Percentiles rank a stretch among this genome's conserved stretches.
Conservation (phyloP, 331 rosid species). For the Telfairia occidentalis region DNA sequence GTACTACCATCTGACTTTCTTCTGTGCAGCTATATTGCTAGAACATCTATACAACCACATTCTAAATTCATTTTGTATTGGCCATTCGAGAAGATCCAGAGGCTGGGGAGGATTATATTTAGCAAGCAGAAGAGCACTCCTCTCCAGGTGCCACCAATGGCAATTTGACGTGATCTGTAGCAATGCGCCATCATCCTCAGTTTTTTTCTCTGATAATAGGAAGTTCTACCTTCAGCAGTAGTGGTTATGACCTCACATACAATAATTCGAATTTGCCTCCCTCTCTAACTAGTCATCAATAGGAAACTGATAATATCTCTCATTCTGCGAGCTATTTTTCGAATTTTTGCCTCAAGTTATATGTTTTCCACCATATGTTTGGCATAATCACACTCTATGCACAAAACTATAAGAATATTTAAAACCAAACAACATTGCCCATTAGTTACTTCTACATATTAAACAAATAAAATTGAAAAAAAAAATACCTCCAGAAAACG, state of each 20-base stretch:
- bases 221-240: slow-evolving; percentile 4
- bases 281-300: slow-evolving; percentile 7
- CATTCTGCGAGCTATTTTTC: slow-evolving; percentile 1
- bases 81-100: slow-evolving; percentile 2
- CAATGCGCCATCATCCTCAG: background rate
- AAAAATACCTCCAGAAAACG: slow-evolving; percentile 71
- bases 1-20: slow-evolving; percentile 3
- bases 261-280: background rate
- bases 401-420: slow-evolving; percentile 2
- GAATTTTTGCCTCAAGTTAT: slow-evolving; percentile 1
- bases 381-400: slow-evolving; percentile 4
- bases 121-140: slow-evolving; percentile 2
- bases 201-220: background rate
- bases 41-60: background rate
- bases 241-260: slow-evolving; percentile 6
- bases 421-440: slow-evolving; percentile 8
- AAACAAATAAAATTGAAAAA: slow-evolving; percentile 14
- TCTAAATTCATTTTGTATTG: slow-evolving; percentile 7
- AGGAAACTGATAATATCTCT: slow-evolving; percentile 1
- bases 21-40: slow-evolving; percentile 2
- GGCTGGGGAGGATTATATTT: slow-evolving; percentile 11
- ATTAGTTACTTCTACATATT: background rate
- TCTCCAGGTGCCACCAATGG: background rate
- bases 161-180: background rate
- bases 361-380: slow-evolving; percentile 7